Base-by-base conservation (phyloP, 805 yeast species). In the Wickerhamomyces hampshirensis region DNA sequence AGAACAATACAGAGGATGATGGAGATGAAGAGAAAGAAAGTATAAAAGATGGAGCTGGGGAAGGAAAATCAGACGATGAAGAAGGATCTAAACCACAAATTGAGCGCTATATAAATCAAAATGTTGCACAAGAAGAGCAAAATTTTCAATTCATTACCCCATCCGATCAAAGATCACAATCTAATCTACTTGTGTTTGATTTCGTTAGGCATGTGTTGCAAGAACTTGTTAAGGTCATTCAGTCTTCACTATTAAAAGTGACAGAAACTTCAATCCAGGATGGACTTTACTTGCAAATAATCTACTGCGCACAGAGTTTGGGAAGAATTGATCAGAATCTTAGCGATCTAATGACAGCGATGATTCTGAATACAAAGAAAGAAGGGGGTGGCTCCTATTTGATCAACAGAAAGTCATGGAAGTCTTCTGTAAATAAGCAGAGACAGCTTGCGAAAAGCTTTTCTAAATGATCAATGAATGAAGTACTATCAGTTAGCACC, bases 301-400 rank as follows among this genome's bases (percentile, higher is more conserved):
- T 86, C 1, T 91, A 89, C 60, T 85, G 96, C 46, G 82, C 95
- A n/a, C 87, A 83, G 54, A 80, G 95, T 26, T 65, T 91, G 35
- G 79, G 83, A 1, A 66, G 88, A 43, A 74, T 76, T 15, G 81
- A 84, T 11, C 76, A 75, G 4, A 85, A 83, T 48, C 84, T 85
- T 55, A 81, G 84, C 60, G 58, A 67, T 21, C 45, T 73, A n/a
- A 58, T 78, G 34, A 54, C 71, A 1, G 57, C 65, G 40, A 65
- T 65, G 28, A 48, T 75, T 11, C 38, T 51, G n/a, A 46, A 51
- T 18, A 30, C 47, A 1, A 53, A 48, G 17, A 13, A 6, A 2
- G 34, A 26, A 8, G 39, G 37, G 7, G 29, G 21, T 1, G 16
- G 21, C 1, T 9, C 4, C 3, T 43, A 30, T 21, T 35, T 63